Percentiles rank a stretch among this genome's conserved stretches.
phyloP scores from a whole-genome alignment of 805 yeast genomes.

The Lachancea dasiensis region DNA sequence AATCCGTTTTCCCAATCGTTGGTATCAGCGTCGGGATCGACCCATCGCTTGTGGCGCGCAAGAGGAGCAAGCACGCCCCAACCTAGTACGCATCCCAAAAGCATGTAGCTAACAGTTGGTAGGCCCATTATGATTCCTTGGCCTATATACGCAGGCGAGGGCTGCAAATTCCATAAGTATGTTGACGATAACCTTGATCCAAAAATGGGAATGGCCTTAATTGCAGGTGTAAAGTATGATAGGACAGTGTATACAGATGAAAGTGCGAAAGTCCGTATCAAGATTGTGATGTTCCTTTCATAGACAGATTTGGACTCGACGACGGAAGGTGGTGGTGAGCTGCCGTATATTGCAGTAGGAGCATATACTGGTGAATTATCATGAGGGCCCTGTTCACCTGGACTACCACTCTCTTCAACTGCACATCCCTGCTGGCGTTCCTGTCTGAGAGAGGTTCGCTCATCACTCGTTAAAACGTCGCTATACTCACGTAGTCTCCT shows the following conservation, averaged over 20 bases:
- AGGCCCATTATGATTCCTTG: slow-evolving; percentile 98
- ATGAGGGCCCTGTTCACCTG: not conserved
- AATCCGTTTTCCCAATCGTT: slow-evolving; percentile 87
- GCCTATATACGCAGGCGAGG: slow-evolving; percentile 95
- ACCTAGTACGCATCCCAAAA: slow-evolving; percentile 82
- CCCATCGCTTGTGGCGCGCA: slow-evolving; percentile 70
- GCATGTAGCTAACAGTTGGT: slow-evolving; percentile 85
- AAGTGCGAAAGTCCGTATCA: slow-evolving; percentile 53
- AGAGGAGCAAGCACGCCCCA: slow-evolving; percentile 91
- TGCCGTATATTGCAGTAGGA: not conserved
- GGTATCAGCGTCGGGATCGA: slow-evolving; percentile 71
- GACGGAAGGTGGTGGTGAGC: not conserved
- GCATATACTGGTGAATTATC: not conserved
- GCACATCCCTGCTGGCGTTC: not conserved
- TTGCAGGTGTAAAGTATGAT: slow-evolving; percentile 66
- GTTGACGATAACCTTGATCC: slow-evolving; percentile 55
- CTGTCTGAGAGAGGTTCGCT: not conserved
- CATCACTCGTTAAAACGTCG: slow-evolving; percentile 19
- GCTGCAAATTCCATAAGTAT: slow-evolving; percentile 85
- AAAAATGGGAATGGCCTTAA: slow-evolving; percentile 68
- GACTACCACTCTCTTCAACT: not conserved
- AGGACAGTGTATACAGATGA: slow-evolving; percentile 69
- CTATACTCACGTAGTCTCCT: slow-evolving; percentile 24
- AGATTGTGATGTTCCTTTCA: slow-evolving; percentile 52
- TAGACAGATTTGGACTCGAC: slow-evolving; percentile 29